These are phyloP conservation scores for Hericium erinaceus DNA, from an alignment of 768 basidiomycete species.

Conservation along the genomic window DNA sequence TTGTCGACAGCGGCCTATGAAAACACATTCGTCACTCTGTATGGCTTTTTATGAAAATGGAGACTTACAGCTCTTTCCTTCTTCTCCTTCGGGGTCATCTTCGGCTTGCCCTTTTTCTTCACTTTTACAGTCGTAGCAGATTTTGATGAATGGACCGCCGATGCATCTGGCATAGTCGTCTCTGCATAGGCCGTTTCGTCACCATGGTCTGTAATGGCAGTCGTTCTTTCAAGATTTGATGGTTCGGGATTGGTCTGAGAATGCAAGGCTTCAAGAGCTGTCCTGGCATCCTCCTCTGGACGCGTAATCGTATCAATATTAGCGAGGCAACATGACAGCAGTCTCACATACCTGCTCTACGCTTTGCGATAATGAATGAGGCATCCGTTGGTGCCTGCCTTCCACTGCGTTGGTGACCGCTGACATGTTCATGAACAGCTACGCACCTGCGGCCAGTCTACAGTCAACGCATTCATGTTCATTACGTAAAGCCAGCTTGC, in stretches of 20 bases:
- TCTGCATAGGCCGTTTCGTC: constrained; percentile 26
- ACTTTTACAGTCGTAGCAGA: constrained; percentile 27
- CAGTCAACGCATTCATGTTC: constrained; percentile 93
- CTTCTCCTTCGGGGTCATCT: constrained; percentile 72
- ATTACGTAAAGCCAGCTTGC: constrained; percentile 86
- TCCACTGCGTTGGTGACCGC: no score
- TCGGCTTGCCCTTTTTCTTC: constrained; percentile 50
- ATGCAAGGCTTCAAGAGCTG: constrained; percentile 44
- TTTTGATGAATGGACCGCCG: constrained; percentile 22
- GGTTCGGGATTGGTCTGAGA: constrained; percentile 24
- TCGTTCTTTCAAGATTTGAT: constrained; percentile 23
- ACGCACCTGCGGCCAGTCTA: constrained; percentile 81
- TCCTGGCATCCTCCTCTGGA: constrained; percentile 51
- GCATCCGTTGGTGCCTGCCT: constrained; percentile 16
- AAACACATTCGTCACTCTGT: background rate
- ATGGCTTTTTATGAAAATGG: background rate
- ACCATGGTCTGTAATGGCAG: constrained; percentile 21
- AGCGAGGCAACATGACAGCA: no score
- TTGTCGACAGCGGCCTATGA: constrained; percentile 53
- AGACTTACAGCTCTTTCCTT: constrained; percentile 63
- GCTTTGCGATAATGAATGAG: constrained; percentile 43
- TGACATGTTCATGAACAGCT: no score
- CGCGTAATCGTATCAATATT: background rate
- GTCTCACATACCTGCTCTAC: constrained; percentile 45
- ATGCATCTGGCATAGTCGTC: constrained; percentile 31